phyloP scores from a whole-genome alignment of 2,329 filamentous ascomycete species.

The Botrytis byssoidea region DNA sequence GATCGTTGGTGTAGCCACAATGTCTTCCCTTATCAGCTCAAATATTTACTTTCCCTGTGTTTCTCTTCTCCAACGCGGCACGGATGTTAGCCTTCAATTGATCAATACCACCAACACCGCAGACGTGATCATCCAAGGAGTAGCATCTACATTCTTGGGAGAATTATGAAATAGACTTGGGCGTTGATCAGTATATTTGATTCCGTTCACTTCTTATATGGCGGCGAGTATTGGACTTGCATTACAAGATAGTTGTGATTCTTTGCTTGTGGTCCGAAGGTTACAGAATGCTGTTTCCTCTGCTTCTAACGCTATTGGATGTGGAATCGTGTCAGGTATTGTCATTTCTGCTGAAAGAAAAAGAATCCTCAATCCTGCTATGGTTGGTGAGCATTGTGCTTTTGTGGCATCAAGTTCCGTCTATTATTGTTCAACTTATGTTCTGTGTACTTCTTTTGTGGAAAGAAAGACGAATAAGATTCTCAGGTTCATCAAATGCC shows the following conservation, averaged over 20 bases:
- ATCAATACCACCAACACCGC: slow-evolving; percentile 20
- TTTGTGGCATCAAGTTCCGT: too few relatives aligned
- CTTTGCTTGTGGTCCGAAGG: slow-evolving; percentile 53
- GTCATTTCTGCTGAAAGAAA: slow-evolving; percentile 65
- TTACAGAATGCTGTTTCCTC: slow-evolving; percentile 60
- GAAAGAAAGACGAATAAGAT: too few relatives aligned
- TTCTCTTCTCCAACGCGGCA: slow-evolving; percentile 31
- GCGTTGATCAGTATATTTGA: slow-evolving; percentile 49
- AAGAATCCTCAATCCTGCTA: slow-evolving; percentile 35
- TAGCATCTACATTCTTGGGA: slow-evolving; percentile 53
- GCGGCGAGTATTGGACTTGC: slow-evolving; percentile 50
- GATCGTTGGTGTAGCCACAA: background rate
- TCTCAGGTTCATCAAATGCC: too few relatives aligned
- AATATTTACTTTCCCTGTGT: slow-evolving; percentile 28
- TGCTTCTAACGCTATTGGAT: slow-evolving; percentile 56
- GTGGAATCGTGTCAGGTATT: slow-evolving; percentile 68
- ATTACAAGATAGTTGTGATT: slow-evolving; percentile 48
- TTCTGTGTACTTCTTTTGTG: too few relatives aligned
- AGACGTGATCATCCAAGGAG: slow-evolving; percentile 46
- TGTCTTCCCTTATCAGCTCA: slow-evolving; percentile 8
- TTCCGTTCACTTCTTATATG: slow-evolving; percentile 52
- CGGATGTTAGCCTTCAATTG: slow-evolving; percentile 14
- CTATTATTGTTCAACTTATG: too few relatives aligned
- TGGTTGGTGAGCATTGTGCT: too few relatives aligned
- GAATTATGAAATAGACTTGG: slow-evolving; percentile 53